A percentile compares a stretch with the other conserved stretches of the same genome.
Conservation (phyloP, 106 monocot genomes). For the Platanthera zijinensis region DNA sequence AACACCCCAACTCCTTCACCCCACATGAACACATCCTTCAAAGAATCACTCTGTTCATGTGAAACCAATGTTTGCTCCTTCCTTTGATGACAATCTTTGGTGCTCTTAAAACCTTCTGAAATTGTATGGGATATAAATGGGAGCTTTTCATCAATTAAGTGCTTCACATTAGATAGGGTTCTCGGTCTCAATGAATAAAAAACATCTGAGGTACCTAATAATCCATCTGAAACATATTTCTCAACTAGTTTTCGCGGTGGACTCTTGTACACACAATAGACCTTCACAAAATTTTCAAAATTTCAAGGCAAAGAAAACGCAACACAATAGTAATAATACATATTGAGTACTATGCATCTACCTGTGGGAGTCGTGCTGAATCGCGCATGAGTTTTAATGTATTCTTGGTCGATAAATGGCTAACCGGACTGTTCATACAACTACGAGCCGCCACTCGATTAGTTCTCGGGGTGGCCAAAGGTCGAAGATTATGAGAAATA, state of each 20-base stretch:
- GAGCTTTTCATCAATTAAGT: slow-evolving; percentile 33
- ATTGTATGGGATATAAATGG: slow-evolving; percentile 21
- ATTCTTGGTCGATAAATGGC: slow-evolving; percentile 31
- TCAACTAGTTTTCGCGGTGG: slow-evolving; percentile 24
- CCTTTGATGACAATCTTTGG: slow-evolving; percentile 4
- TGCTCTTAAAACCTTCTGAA: slow-evolving; percentile 21
- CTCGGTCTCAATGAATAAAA: slow-evolving; percentile 32
- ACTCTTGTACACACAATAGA: slow-evolving; percentile 30
- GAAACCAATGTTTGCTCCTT: slow-evolving; percentile 15
- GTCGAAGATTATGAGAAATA: slow-evolving; percentile 24
- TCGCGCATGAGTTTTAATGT: slow-evolving; percentile 18
- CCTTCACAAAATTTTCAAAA: slow-evolving; percentile 19
- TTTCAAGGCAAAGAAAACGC: background rate
- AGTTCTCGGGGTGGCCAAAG: slow-evolving; percentile 24
- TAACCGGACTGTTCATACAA: slow-evolving; percentile 33
- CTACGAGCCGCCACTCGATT: slow-evolving; percentile 27
- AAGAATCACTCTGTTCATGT: slow-evolving; percentile 18
- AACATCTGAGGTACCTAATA: slow-evolving; percentile 26
- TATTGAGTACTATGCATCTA: slow-evolving; percentile 7
- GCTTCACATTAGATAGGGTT: slow-evolving; percentile 35
- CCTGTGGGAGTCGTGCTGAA: slow-evolving; percentile 26
- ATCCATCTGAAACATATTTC: slow-evolving; percentile 23
- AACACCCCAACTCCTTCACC: slow-evolving; percentile 45
- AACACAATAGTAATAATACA: background rate
- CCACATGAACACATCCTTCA: slow-evolving; percentile 71